phyloP scores from a whole-genome alignment of 305 asterid genomes.

The Striga hermonthica region DNA sequence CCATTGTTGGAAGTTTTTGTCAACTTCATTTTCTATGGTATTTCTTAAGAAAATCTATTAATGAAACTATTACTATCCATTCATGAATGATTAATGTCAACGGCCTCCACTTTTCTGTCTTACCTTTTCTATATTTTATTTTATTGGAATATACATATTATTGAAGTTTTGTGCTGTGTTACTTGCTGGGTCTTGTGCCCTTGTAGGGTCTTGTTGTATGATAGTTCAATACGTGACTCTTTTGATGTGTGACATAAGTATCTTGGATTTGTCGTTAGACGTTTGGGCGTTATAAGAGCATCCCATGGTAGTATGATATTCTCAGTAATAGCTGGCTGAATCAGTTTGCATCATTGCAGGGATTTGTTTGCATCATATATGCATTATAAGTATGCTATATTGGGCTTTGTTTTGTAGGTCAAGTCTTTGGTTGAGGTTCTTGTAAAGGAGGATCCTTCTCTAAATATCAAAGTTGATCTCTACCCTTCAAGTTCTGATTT shows the following conservation, averaged over 20 bases:
- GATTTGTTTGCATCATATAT: constrained; percentile 28
- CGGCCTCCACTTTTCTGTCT: no score
- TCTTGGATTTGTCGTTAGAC: not conserved
- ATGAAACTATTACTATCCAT: no score
- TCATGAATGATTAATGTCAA: no score
- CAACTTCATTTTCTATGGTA: no score
- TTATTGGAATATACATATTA: no score
- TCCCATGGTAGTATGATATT: constrained; percentile 9
- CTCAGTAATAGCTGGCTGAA: constrained; percentile 17
- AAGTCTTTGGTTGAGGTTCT: constrained; percentile 37
- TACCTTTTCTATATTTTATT: no score
- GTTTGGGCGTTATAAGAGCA: not conserved
- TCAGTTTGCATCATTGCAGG: constrained; percentile 7
- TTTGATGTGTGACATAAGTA: not conserved
- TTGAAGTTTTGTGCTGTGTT: no score
- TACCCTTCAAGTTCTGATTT: constrained; percentile 45
- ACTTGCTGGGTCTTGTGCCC: no score
- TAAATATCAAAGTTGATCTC: constrained; percentile 62
- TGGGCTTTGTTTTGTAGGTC: constrained; percentile 44
- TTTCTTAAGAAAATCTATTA: no score
- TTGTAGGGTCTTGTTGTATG: no score
- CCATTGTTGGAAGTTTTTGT: no score
- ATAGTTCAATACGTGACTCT: not conserved
- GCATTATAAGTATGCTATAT: constrained; percentile 19
- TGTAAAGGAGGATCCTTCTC: constrained; percentile 50